phyloP scores from a whole-genome alignment of 768 basidiomycete species.

The Pleurotus djamor region DNA sequence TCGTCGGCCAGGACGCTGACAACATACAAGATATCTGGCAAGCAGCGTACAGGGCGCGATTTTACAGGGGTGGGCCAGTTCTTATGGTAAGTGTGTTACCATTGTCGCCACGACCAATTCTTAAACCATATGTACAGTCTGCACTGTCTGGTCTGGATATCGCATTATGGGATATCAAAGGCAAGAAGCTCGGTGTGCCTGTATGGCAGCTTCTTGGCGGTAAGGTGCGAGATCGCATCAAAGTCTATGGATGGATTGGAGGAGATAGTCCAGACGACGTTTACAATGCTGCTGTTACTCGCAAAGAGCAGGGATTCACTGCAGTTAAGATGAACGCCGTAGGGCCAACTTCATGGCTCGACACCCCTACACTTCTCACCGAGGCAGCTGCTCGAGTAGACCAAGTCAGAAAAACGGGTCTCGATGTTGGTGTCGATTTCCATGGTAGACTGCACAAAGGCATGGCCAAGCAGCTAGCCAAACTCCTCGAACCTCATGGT shows the following conservation, averaged over 20 bases:
- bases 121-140: conserved; percentile 26
- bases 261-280: conserved; percentile 55
- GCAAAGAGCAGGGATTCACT: conserved; percentile 63
- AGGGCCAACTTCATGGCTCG: conserved; percentile 53
- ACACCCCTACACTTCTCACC: conserved; percentile 51
- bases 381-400: conserved; percentile 51
- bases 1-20: conserved; percentile 59
- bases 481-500: conserved; percentile 52
- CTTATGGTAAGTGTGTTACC: conserved; percentile 47
- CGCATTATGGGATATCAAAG: conserved; percentile 77
- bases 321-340: conserved; percentile 72
- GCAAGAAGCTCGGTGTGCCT: conserved; percentile 67
- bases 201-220: conserved; percentile 71
- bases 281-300: conserved; percentile 43
- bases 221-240: conserved; percentile 57
- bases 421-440: conserved; percentile 71
- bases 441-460: conserved; percentile 69
- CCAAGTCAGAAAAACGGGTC: conserved; percentile 47
- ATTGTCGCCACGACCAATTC: background rate
- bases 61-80: conserved; percentile 73
- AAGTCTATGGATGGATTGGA: conserved; percentile 62
- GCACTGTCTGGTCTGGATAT: conserved; percentile 64
- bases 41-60: conserved; percentile 45
- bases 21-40: conserved; percentile 77
- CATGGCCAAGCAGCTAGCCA: conserved; percentile 68